phyloP scores from a whole-genome alignment of 2,329 filamentous ascomycete species.

The Fusarium sp. region DNA sequence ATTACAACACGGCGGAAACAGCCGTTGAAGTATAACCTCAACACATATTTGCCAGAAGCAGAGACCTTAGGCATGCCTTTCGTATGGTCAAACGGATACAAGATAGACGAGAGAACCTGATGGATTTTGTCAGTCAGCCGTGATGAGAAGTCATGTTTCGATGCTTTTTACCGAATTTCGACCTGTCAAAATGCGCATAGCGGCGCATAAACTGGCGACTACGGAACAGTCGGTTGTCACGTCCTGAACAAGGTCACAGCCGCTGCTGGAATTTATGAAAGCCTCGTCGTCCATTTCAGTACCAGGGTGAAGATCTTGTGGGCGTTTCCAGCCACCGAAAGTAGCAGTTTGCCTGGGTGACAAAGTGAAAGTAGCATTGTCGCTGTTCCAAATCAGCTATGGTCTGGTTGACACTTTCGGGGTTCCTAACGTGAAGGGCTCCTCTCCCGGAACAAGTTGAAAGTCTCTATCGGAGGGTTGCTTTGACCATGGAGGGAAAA shows the following conservation, averaged over 20 bases:
- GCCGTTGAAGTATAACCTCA: conserved; percentile 96
- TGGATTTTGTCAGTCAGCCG: conserved; percentile 6
- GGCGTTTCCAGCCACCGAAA: conserved; percentile 88
- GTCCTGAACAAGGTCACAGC: conserved; percentile 92
- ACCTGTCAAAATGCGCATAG: conserved; percentile 76
- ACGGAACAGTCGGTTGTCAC: conserved; percentile 97
- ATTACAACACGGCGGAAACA: conserved; percentile 89
- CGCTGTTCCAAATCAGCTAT: conserved; percentile 61
- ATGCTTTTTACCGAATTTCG: conserved; percentile 71
- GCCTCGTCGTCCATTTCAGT: conserved; percentile 53
- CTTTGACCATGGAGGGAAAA: conserved; percentile 87
- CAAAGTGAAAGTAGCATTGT: conserved; percentile 76
- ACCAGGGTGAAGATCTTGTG: conserved; percentile 67
- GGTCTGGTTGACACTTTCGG: not conserved
- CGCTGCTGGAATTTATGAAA: conserved; percentile 69
- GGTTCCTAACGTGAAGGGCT: conserved; percentile 72
- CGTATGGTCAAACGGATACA: conserved; percentile 79
- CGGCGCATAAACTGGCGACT: conserved; percentile 92
- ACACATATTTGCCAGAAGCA: conserved; percentile 87
- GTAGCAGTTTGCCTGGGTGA: conserved; percentile 80
- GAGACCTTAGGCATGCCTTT: conserved; percentile 73
- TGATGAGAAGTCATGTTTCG: not conserved
- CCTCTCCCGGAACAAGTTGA: conserved; percentile 60
- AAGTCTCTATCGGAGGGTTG: conserved; percentile 75
- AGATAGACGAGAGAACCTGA: conserved; percentile 77